A percentile compares a stretch with the other conserved stretches of the same genome.
These are phyloP conservation scores for Rhodomyrtus tomentosa DNA, from an alignment of 345 rosid species.

Conservation along the genomic window DNA sequence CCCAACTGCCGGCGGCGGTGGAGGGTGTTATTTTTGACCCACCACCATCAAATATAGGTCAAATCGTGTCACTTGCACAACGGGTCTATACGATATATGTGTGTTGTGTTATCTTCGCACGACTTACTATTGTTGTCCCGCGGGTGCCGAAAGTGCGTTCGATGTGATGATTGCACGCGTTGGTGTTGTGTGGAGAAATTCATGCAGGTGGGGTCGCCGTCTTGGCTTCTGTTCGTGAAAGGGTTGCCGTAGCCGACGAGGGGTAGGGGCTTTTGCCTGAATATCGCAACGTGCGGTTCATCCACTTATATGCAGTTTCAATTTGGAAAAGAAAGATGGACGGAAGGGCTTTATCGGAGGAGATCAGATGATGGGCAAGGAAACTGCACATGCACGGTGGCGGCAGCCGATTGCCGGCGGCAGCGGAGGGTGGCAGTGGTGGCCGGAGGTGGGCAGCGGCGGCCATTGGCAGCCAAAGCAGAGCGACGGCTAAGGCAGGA, in stretches of 20 bases:
- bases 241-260: neutral
- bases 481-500: too few species aligned
- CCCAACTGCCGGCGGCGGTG: too few species aligned
- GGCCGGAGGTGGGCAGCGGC: too few species aligned
- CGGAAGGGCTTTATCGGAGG: neutral
- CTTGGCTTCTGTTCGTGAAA: neutral
- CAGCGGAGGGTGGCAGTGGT: too few species aligned
- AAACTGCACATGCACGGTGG: too few species aligned
- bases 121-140: neutral
- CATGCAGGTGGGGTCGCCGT: neutral
- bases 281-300: neutral
- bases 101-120: neutral
- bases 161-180: neutral
- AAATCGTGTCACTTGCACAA: neutral
- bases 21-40: too few species aligned
- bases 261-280: neutral
- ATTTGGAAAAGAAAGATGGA: neutral
- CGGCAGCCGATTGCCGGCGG: too few species aligned
- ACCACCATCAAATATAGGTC: too few species aligned
- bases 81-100: neutral
- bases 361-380: too few species aligned
- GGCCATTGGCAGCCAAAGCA: too few species aligned
- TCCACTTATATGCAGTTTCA: neutral
- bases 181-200: neutral
- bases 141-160: neutral